Percentiles rank a stretch among this genome's conserved stretches.
Evolutionary conservation across 2,329 filamentous ascomycete genomes (phyloP).

Genomic region (Diplodia intermedia): DNA sequence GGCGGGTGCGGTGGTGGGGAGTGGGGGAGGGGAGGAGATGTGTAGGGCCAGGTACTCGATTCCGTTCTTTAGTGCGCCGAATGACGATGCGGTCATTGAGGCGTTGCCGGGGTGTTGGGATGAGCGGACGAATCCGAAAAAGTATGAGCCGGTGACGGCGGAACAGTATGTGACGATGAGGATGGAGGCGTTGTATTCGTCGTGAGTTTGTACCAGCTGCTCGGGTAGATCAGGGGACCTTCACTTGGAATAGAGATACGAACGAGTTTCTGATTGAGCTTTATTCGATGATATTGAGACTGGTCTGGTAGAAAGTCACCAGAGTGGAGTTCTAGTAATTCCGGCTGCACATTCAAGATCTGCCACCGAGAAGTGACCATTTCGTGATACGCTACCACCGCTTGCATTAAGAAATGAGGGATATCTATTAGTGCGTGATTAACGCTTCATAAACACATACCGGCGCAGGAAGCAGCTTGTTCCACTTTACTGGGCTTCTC

Average conservation of each 20-base stretch:
- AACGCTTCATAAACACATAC: slow-evolving; percentile 6
- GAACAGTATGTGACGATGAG: slow-evolving; percentile 47
- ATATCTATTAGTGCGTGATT: slow-evolving; percentile 11
- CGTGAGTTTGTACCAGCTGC: neutral
- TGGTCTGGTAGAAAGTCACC: neutral
- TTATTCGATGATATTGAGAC: neutral
- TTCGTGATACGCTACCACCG: neutral
- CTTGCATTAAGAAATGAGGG: neutral
- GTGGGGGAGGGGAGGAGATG: slow-evolving; percentile 37
- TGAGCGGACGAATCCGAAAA: slow-evolving; percentile 43
- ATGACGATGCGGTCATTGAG: slow-evolving; percentile 50
- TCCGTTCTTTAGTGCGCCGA: slow-evolving; percentile 50
- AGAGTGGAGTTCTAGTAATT: neutral
- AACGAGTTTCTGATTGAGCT: neutral
- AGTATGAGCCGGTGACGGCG: slow-evolving; percentile 50
- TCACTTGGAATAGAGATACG: neutral
- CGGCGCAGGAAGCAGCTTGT: neutral
- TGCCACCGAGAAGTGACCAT: neutral
- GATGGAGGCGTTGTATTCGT: slow-evolving; percentile 41
- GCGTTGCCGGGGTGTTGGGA: slow-evolving; percentile 47
- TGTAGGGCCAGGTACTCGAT: slow-evolving; percentile 49
- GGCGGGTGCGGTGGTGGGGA: slow-evolving; percentile 23
- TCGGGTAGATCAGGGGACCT: neutral
- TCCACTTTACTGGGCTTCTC: slow-evolving; percentile 46
- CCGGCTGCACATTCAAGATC: too few species aligned